Evolutionary conservation across 2,329 filamentous ascomycete genomes (phyloP), one percentile per base, ranked within the genome.

Genomic region (Xylaria sp.): DNA sequence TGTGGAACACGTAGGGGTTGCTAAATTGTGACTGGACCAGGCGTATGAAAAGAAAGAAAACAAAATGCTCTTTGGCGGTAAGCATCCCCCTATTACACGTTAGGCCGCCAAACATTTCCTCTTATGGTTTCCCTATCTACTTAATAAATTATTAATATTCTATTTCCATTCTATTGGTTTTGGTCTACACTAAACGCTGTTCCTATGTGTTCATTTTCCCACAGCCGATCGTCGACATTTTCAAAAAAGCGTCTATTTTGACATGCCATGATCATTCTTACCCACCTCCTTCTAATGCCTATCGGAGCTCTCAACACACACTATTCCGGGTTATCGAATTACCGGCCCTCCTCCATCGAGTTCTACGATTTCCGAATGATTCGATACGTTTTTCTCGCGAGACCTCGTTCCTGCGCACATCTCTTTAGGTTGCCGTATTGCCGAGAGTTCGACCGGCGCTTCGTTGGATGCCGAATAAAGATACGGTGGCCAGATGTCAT

Each of bases 391-490:
- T 35, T 60, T 67, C 51, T 59, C 60, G 12, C 13, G 64, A 13
- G 35, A 35, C 35, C 16, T 59, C 1, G 32, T 40, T 37, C 48
- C 18, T 18, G 57, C 60, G 29, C 51, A 47, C 55, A 68, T 64
- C 64, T 67, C 57, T 48, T 64, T 50, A 8, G 60, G 55, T 51
- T 25, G 32, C 3, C 29, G 37, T 50, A 12, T 54, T 64, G 65
- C 35, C 18, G 60, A 47, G 35, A 67, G 60, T 47, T 69, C 65
- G 12, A 68, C 40, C 13, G 65, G 42, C 25, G 37, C 42, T 32
- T 64, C 51, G 27, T 69, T 68, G 6, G 64, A 64, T 47, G 60
- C 67, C 5, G 64, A 57, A 64, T 50, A 67, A 57, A 10, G 63
- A 48, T 64, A 65, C 35, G 51, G 48, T 42, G 57, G 65, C 64